phyloP scores from a whole-genome alignment of 2,329 filamentous ascomycete species.

The Diaporthe australafricana region DNA sequence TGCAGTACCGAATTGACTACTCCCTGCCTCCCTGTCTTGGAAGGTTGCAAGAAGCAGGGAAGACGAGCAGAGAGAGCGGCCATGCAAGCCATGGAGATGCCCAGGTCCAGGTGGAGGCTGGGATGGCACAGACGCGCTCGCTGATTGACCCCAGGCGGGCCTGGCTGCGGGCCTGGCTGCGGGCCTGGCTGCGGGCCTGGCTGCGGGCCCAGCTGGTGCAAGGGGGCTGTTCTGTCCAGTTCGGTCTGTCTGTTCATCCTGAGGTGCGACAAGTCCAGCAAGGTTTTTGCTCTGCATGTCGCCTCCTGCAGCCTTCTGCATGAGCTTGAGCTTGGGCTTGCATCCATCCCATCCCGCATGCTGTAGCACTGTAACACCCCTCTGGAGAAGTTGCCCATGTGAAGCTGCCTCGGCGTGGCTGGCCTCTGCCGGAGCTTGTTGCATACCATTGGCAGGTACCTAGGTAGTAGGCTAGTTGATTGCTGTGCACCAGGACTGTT shows the following conservation, averaged over 20 bases:
- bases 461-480: background rate
- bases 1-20: background rate
- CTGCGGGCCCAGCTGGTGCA: background rate
- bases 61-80: background rate
- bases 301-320: slow-evolving; percentile 20
- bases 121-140: slow-evolving; percentile 21
- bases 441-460: no score
- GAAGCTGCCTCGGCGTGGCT: slow-evolving; percentile 3
- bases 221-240: background rate
- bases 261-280: slow-evolving; percentile 13
- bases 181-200: background rate
- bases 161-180: no score
- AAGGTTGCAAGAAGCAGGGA: slow-evolving; percentile 21
- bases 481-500: background rate
- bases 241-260: background rate
- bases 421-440: slow-evolving; percentile 2
- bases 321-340: slow-evolving; percentile 1
- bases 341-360: background rate
- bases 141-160: background rate
- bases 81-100: background rate
- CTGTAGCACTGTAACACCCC: background rate
- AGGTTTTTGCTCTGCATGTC: slow-evolving; percentile 11
- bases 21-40: slow-evolving; percentile 16
- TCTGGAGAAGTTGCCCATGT: slow-evolving; percentile 8
- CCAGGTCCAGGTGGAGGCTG: slow-evolving; percentile 16